These are phyloP conservation scores for Aureobasidium leucospermi DNA, from an alignment of 2,329 filamentous ascomycete genomes.

Conservation along the genomic window DNA sequence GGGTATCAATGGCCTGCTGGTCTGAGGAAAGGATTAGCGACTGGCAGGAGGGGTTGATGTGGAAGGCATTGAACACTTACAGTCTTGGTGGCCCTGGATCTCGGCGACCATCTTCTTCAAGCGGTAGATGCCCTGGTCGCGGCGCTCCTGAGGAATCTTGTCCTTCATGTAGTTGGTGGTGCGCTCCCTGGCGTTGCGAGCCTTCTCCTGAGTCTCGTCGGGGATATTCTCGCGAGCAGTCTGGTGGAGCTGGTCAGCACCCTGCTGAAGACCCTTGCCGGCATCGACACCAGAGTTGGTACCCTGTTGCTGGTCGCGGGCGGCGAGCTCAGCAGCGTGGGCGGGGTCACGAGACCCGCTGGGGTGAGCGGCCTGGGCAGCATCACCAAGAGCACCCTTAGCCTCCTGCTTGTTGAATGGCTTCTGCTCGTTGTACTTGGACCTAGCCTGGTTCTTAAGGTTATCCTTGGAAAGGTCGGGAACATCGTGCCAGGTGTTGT, in stretches of 20 bases:
- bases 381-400: conserved; percentile 52
- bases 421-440: conserved; percentile 49
- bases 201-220: conserved; percentile 48
- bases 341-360: conserved; percentile 46
- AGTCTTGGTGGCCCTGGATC: conserved; percentile 91
- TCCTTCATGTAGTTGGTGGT: conserved; percentile 69
- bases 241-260: conserved; percentile 45
- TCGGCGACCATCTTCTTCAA: conserved; percentile 98
- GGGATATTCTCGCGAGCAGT: conserved; percentile 53
- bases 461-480: conserved; percentile 66
- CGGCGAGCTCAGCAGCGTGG: conserved; percentile 46
- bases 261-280: conserved; percentile 41
- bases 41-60: background rate
- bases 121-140: conserved; percentile 84
- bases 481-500: conserved; percentile 89
- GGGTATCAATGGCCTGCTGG: conserved; percentile 79
- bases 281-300: conserved; percentile 46
- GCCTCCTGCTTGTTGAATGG: conserved; percentile 52
- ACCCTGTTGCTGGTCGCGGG: conserved; percentile 43
- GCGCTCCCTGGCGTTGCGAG: conserved; percentile 38
- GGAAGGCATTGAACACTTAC: conserved; percentile 35
- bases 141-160: conserved; percentile 88
- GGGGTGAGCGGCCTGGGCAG: conserved; percentile 51
- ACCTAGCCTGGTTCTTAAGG: conserved; percentile 61
- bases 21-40: conserved; percentile 43